These are phyloP conservation scores for Tremella yokohamensis DNA, from an alignment of 768 basidiomycete genomes.

Conservation along the genomic window DNA sequence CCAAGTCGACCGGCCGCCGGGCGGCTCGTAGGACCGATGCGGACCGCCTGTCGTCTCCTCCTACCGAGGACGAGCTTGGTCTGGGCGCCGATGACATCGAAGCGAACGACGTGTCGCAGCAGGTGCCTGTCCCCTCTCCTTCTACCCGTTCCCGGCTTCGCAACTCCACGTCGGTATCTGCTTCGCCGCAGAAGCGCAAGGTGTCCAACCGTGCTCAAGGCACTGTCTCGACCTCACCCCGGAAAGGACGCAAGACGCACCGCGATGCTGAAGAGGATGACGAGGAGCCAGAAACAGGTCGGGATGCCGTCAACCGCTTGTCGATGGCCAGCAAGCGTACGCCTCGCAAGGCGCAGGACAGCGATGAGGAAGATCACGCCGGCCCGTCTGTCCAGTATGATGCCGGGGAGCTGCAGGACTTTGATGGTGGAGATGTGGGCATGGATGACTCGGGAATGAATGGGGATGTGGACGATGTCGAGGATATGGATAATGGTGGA, in stretches of 20 bases:
- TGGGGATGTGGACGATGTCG: conserved; percentile 19
- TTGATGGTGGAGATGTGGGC: conserved; percentile 6
- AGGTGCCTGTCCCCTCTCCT: background rate
- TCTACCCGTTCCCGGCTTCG: background rate
- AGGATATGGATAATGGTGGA: conserved; percentile 16
- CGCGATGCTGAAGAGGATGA: conserved; percentile 6
- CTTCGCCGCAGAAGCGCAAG: conserved; percentile 6
- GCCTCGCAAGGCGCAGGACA: conserved; percentile 5
- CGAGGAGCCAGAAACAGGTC: conserved; percentile 4
- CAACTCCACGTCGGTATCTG: too few species aligned
- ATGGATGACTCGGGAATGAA: conserved; percentile 14
- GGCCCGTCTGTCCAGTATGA: conserved; percentile 4
- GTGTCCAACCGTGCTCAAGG: background rate
- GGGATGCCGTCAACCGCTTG: conserved; percentile 2
- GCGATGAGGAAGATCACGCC: conserved; percentile 17
- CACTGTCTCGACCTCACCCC: too few species aligned
- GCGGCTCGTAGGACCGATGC: conserved; percentile 14
- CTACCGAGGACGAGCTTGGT: background rate
- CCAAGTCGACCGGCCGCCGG: conserved; percentile 1
- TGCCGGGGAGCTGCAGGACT: background rate
- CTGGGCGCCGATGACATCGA: background rate
- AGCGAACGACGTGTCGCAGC: background rate
- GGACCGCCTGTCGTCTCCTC: background rate
- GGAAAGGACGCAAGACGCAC: background rate
- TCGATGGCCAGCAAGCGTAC: conserved; percentile 7